A percentile compares a stretch with the other conserved stretches of the same genome.
Evolutionary conservation across 179 eudicot species (phyloP).

Genomic region (Amaranthus tricolor): DNA sequence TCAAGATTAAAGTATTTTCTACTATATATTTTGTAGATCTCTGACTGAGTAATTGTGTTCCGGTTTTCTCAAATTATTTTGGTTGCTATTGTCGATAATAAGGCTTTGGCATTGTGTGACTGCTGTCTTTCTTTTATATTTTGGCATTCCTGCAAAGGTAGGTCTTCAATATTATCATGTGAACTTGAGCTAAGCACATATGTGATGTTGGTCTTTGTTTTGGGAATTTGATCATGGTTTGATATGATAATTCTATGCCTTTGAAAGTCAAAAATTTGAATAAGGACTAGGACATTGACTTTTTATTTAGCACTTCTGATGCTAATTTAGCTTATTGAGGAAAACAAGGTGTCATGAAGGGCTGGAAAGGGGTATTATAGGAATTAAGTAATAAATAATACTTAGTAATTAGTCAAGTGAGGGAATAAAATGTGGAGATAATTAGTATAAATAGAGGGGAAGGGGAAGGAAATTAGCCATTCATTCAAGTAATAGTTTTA

Average conservation of each 20-base stretch:
- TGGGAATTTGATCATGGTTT: not conserved
- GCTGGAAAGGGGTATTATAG: too few relatives aligned
- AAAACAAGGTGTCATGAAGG: too few relatives aligned
- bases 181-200: not conserved
- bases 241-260: not conserved
- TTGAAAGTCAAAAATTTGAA: not conserved
- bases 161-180: not conserved
- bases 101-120: too few relatives aligned
- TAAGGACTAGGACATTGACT: not conserved
- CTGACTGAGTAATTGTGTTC: slow-evolving; percentile 9
- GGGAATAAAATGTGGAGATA: too few relatives aligned
- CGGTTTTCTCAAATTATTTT: not conserved
- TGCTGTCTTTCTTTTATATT: not conserved
- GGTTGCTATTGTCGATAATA: not conserved
- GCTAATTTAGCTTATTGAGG: not conserved
- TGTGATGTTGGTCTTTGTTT: not conserved
- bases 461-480: too few relatives aligned
- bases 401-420: too few relatives aligned
- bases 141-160: not conserved
- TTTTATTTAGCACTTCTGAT: not conserved
- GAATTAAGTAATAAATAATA: too few relatives aligned
- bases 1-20: not conserved
- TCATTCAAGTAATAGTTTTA: too few relatives aligned
- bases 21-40: not conserved
- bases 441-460: too few relatives aligned